Evolutionary conservation across 2,329 filamentous ascomycete genomes (phyloP), one percentile per base, ranked within the genome.

Genomic region (Pseudocercospora eumusae): DNA sequence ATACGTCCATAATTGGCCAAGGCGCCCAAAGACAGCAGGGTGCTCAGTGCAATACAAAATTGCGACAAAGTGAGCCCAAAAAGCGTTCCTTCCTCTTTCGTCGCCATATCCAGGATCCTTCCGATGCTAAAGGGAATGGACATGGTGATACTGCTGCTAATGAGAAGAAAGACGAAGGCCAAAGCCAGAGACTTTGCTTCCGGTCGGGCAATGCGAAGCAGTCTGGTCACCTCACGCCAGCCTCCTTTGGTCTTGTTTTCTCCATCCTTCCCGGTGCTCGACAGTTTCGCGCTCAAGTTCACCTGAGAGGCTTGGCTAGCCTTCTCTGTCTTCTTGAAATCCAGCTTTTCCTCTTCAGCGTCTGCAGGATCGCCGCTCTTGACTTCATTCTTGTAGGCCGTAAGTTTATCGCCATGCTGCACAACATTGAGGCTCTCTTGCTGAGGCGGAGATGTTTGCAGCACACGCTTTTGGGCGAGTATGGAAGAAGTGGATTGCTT

Each of bases 41-140:
- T 72, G 6, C 73, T 93, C 47, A 99, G 83, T 25, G 86, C 91
- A 57, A 88, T 79, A 78, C 97, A 99, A 81, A 99, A 98, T 72
- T 96, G 91, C 42, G 86, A 87, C 73, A 96, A 81, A 47, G 89
- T 90, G 63, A 98, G 78, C 20, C 95, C 95, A 74, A 98, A 95
- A 11, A 98, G 81, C 59, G 86, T 85, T 36, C 80, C 89, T 57
- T 89, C 72, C 25, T 75, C 87, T 71, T 92, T 89, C 9, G 92
- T 96, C 8, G 93, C 92, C 57, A 95, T 86, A 77, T 99, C 95
- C 75, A 99, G 81, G 65, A 99, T 96, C 74, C 93, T 93, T 60
- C 95, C 95, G 67, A 99, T 96, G 0, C 93, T 96, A 74, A 97
- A 96, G 1, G 95, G 95, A 63, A 99, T 91, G 1, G 92, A 93